phyloP scores from a whole-genome alignment of 306 rosid genomes.

The Malus asiatica region DNA sequence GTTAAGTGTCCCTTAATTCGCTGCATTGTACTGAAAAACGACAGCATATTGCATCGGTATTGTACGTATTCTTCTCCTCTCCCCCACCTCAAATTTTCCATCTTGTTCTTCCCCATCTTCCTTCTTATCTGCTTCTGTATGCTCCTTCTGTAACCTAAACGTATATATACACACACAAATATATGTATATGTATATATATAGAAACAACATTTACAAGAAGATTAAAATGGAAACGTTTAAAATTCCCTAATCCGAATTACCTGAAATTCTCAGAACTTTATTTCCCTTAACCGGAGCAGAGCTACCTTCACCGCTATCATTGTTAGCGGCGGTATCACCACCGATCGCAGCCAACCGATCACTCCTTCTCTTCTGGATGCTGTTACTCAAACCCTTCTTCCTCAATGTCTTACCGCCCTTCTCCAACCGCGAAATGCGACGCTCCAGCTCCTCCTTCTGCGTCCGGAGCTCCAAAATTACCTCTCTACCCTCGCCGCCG shows the following conservation, averaged over 20 bases:
- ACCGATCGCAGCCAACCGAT: neutral
- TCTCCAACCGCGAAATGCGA: neutral
- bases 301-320: neutral
- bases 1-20: neutral
- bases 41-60: neutral
- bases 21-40: neutral
- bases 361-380: neutral
- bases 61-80: neutral
- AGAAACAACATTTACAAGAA: neutral
- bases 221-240: neutral
- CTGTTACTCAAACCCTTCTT: neutral
- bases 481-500: neutral
- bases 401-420: neutral
- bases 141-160: neutral
- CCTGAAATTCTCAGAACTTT: neutral
- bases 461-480: neutral
- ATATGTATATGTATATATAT: neutral
- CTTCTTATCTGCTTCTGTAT: neutral
- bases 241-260: neutral
- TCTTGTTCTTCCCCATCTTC: neutral
- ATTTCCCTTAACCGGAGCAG: neutral
- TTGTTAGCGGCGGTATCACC: neutral
- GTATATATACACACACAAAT: too few species aligned
- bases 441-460: slow-evolving; percentile 1
- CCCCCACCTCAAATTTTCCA: neutral